Evolutionary conservation across 768 basidiomycete species (phyloP), one percentile per base, ranked within the genome.

Genomic region (Podaxis sp.): DNA sequence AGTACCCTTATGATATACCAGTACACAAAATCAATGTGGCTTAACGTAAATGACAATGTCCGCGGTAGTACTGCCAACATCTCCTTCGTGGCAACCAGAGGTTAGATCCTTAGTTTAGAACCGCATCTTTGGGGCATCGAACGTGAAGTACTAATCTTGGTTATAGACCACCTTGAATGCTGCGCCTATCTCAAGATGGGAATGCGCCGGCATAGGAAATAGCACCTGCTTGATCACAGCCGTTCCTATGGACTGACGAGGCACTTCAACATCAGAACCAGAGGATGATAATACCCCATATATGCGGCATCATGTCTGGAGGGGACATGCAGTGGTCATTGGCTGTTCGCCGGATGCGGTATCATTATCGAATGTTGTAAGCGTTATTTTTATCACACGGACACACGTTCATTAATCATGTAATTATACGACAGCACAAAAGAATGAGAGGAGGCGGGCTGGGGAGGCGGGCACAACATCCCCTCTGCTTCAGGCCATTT

Each of bases 361-460:
- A 48, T 25, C 47, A 48, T 32, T 32, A 32, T 32, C 9, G 23
- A 23, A 21, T 21, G 21, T 14, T 21, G 21, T 48, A 21, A 27
- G 47, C 14, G 47, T 48, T 48, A 48, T 48, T 48, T 48, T 48
- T 48, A 47, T 10, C 46, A 13, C 23, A 23, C 23, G 21, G 47
- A 23, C 23, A 25, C 52, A 54, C 52, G 37, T 23, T 54, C 52
- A 54, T 54, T 54, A 18, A 54, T 54, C 52, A 54, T 38, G 21
- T 32, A 32, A 38, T 37, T 37, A 40, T 54, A 40, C 32, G 32
- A 32, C 32, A 32, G 32, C 7, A 9, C 32, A 27, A 11, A 54
- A 11, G 37, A 37, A n/a, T 13, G 52, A 36, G 21, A 38, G 36
- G 21, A 1, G 13, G 52, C 21, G 18, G 9, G 13, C 6, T 38